Evolutionary conservation across 352 stramenopile species (phyloP).

Genomic region (Pythium dissimile): DNA sequence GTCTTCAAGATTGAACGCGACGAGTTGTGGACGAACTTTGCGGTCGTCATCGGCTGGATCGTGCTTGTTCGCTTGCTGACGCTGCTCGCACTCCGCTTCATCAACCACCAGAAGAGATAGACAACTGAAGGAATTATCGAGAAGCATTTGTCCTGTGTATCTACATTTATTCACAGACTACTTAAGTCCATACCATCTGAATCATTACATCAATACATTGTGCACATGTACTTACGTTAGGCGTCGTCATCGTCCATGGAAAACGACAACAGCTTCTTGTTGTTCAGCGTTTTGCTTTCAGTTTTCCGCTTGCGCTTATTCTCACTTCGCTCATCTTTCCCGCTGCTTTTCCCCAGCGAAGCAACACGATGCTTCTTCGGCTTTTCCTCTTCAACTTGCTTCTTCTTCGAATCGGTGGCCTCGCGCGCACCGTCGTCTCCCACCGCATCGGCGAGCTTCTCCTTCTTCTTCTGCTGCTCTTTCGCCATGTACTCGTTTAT

Average conservation of each 20-base stretch:
- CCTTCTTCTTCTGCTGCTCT: conserved; percentile 37
- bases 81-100: conserved; percentile 1
- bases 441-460: conserved; percentile 14
- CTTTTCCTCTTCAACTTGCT: conserved; percentile 15
- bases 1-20: conserved; percentile 19
- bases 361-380: conserved; percentile 40
- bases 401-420: conserved; percentile 6
- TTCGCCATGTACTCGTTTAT: conserved; percentile 70
- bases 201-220: not conserved
- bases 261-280: conserved; percentile 81
- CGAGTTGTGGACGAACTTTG: conserved; percentile 10
- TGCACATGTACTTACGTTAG: conserved; percentile 4
- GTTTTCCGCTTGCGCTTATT: conserved; percentile 64
- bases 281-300: conserved; percentile 44
- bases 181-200: no score
- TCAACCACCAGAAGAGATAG: conserved; percentile 9
- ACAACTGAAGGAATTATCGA: no score
- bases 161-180: not conserved
- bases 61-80: conserved; percentile 3
- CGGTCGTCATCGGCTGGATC: conserved; percentile 1
- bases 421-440: not conserved
- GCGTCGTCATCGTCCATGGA: conserved; percentile 72
- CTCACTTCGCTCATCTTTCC: conserved; percentile 14
- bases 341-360: conserved; percentile 24
- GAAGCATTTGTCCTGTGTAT: not conserved